Conservation (phyloP, 1,284 basidiomycete genomes). For the Trichosporon coremiiforme region DNA sequence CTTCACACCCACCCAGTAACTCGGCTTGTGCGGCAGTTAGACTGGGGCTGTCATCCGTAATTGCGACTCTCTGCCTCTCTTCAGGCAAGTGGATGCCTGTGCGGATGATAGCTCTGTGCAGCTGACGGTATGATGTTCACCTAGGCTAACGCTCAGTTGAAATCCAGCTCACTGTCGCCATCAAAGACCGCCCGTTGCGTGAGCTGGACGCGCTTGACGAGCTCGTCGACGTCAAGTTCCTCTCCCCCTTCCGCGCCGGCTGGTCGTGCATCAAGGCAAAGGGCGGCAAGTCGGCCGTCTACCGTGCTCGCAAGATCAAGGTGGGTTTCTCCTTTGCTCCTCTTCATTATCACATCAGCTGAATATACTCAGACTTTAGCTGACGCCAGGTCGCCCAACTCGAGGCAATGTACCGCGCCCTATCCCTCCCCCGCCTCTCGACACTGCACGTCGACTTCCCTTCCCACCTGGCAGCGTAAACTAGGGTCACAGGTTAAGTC, state of each 20-base stretch:
- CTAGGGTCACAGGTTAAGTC: too few species aligned
- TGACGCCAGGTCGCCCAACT: slow-evolving; percentile 13
- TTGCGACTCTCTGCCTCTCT: too few species aligned
- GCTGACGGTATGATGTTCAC: too few species aligned
- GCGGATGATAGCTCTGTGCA: too few species aligned
- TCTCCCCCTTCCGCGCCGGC: slow-evolving; percentile 1
- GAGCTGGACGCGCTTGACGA: slow-evolving; percentile 14
- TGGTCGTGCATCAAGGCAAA: not conserved
- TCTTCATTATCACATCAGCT: not conserved
- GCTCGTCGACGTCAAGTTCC: slow-evolving; percentile 8
- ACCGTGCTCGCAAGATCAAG: slow-evolving; percentile 9
- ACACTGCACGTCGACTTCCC: slow-evolving; percentile 14
- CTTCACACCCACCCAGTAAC: too few species aligned
- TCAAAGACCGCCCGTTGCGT: slow-evolving; percentile 10
- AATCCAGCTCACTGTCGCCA: not conserved
- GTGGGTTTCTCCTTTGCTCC: not conserved
- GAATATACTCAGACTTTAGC: not conserved
- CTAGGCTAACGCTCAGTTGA: not conserved
- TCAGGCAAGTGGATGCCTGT: too few species aligned
- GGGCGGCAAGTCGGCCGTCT: not conserved
- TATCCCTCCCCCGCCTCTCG: not conserved
- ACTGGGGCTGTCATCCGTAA: too few species aligned
- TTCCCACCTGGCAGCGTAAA: not conserved
- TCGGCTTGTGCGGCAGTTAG: too few species aligned
- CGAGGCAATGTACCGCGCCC: not conserved